Percentiles rank a stretch among this genome's conserved stretches.
These are phyloP conservation scores for Penicillium lividum DNA, from an alignment of 495 filamentous ascomycete species.

Conservation along the genomic window DNA sequence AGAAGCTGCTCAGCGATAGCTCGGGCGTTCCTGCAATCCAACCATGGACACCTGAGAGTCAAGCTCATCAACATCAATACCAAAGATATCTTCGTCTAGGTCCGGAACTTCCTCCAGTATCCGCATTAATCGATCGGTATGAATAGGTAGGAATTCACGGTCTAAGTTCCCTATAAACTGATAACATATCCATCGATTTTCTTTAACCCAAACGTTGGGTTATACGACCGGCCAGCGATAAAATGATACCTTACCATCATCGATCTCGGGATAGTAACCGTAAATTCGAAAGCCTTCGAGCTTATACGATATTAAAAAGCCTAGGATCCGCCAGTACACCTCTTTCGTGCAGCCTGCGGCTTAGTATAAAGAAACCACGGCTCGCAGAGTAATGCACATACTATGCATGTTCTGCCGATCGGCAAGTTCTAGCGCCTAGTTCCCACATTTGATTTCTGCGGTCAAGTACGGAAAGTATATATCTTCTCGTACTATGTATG, in stretches of 20 bases:
- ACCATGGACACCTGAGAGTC: no score
- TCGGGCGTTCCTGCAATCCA: no score
- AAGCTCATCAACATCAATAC: conserved; percentile 4
- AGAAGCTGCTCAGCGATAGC: no score
- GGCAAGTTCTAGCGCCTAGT: conserved; percentile 32
- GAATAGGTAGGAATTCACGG: conserved; percentile 12
- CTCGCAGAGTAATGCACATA: conserved; percentile 31
- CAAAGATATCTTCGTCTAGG: conserved; percentile 2
- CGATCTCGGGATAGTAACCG: conserved; percentile 9
- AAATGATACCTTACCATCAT: conserved; percentile 7
- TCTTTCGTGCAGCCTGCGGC: conserved; percentile 18
- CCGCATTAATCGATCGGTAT: conserved; percentile 6
- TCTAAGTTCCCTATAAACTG: conserved; percentile 5
- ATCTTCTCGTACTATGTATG: conserved; percentile 11
- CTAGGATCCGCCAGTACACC: conserved; percentile 29
- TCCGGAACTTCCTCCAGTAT: conserved; percentile 9
- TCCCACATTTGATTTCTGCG: conserved; percentile 39
- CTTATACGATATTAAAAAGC: conserved; percentile 53
- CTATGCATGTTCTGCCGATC: conserved; percentile 41
- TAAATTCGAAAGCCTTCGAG: conserved; percentile 8
- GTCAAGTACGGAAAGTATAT: conserved; percentile 45
- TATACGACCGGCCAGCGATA: conserved; percentile 8
- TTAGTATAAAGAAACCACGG: conserved; percentile 28
- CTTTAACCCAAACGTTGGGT: conserved; percentile 6
- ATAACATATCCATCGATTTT: conserved; percentile 10